Evolutionary conservation across 805 yeast genomes (phyloP).

Genomic region (Debaryomyces tyrocola): DNA sequence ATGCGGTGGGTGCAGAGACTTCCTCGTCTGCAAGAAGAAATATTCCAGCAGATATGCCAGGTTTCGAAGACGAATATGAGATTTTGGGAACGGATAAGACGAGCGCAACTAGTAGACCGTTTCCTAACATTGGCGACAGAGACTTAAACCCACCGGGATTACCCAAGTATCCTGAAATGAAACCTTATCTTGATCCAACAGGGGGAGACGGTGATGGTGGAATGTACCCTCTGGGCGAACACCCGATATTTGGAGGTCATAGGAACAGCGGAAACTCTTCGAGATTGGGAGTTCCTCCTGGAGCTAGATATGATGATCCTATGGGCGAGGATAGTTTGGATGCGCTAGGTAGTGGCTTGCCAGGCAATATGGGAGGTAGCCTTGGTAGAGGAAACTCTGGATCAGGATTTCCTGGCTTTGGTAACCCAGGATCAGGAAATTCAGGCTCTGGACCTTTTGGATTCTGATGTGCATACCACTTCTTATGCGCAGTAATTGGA

Average conservation of each 20-base stretch:
- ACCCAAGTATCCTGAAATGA: conserved; percentile 40
- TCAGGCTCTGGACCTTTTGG: conserved; percentile 6
- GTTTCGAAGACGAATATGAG: conserved; percentile 55
- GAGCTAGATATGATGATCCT: conserved; percentile 56
- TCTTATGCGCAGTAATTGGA: too few species aligned
- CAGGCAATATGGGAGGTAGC: conserved; percentile 32
- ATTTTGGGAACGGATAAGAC: conserved; percentile 10
- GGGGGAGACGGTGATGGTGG: conserved; percentile 40
- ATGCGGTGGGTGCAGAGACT: conserved; percentile 1
- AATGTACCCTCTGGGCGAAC: conserved; percentile 53
- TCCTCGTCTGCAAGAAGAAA: conserved; percentile 5
- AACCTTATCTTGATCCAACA: conserved; percentile 46
- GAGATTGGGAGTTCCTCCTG: conserved; percentile 41
- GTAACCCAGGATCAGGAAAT: conserved; percentile 6
- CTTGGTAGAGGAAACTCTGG: conserved; percentile 9
- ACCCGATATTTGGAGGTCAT: conserved; percentile 48
- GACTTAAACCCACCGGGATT: conserved; percentile 52
- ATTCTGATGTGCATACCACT: conserved; percentile 2
- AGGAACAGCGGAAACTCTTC: conserved; percentile 21
- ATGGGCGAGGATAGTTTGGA: conserved; percentile 44
- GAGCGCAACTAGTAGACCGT: conserved; percentile 2
- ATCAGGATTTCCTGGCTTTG: conserved; percentile 11
- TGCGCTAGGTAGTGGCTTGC: conserved; percentile 46
- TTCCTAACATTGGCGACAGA: conserved; percentile 45
- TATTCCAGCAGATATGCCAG: conserved; percentile 47